Base-by-base conservation (phyloP, 179 eudicot genomes). In the Beta macrorhiza region DNA sequence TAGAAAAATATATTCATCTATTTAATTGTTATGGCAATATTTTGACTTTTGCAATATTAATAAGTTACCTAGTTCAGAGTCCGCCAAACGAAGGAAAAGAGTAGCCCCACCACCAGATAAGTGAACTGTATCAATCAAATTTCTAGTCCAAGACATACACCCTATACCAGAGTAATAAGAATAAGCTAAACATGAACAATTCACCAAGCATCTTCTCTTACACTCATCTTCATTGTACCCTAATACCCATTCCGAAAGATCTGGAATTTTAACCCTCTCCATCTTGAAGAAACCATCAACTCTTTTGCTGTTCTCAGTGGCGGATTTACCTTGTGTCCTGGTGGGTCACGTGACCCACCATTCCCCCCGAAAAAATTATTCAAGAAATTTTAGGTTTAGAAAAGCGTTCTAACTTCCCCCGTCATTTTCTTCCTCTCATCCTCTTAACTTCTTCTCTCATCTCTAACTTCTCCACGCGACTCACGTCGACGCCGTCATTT, bases 221-320 rank as follows among this genome's bases (percentile, higher is more conserved):
- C 83, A 82, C 0, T 20, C 29, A 3, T 83, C 78, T 19, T 61
- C 37, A 75, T 69, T 25, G 0, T 0, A 5, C 0, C 61, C 44
- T 5, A 56, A 14, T 16, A 44, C 14, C 85, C 72, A 84, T 9
- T 69, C 37, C 0, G 85, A 58, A 11, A 75, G 64, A n/a, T 62
- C 85, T 0, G 91, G 91, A 10, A 84, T 73, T 78, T 90, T 89
- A 76, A 87, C 37, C 0, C 14, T 69, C 7, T 78, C 29, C 45
- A 87, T 13, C 81, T 70, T 86, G 65, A 82, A 67, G 68, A 89
- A 88, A 9, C 89, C 64, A 56, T 74, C 77, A 5, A 1, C 37
- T 20, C 16, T 17, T 37, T 6, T 1, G 12, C 0, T 17, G 0
- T 74, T 67, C 16, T 74, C n/a, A n/a, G n/a, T n/a, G n/a, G n/a